Base-by-base conservation (phyloP, 192 early-diverging fungal species). In the Gryganskiella cystojenkinii region DNA sequence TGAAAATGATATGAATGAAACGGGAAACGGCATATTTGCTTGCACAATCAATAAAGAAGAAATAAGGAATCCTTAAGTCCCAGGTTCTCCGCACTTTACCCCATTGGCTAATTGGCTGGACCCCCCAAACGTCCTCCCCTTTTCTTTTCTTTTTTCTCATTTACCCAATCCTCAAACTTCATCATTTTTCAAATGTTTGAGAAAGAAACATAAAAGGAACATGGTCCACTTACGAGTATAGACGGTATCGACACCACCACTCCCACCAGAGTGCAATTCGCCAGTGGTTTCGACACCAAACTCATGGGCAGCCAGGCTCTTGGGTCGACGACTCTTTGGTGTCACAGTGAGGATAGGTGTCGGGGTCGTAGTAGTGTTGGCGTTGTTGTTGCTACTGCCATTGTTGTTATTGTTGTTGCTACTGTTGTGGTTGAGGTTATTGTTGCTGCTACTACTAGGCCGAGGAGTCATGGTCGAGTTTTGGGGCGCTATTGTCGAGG, bases 241-340 rank as follows among this genome's bases (percentile, higher is more conserved):
- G 6, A 25, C 13, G 19, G 53, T 25, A 31, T 33, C 31, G 14
- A 54, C 56, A 35, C 70, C 70, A 50, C 57, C 51, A 15, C 19
- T 35, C n/a, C 37, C 53, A 9, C n/a, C n/a, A n/a, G n/a, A n/a
- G n/a, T n/a, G n/a, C n/a, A n/a, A n/a, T n/a, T n/a, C 37, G 37
- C 37, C 37, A 9, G 37, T 13, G 37, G 37, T 13, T 40, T 67
- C 65, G 10, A 20, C 59, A n/a, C 50, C 44, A 58, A 65, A 56
- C 45, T 76, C 64, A 28, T 76, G 64, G 14, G 71, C 57, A n/a
- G 72, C 72, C 44, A 76, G 37, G 35, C 72, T 76, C 46, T 76
- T 76, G 46, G 72, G 72, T 42, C 72, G 66, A 33, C 72, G 60
- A 10, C 22, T 63, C 53, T 76, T 76, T 19, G 58, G 56, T 31